These are phyloP conservation scores for Leccinum variicolor DNA, from an alignment of 768 basidiomycete genomes.

Conservation along the genomic window DNA sequence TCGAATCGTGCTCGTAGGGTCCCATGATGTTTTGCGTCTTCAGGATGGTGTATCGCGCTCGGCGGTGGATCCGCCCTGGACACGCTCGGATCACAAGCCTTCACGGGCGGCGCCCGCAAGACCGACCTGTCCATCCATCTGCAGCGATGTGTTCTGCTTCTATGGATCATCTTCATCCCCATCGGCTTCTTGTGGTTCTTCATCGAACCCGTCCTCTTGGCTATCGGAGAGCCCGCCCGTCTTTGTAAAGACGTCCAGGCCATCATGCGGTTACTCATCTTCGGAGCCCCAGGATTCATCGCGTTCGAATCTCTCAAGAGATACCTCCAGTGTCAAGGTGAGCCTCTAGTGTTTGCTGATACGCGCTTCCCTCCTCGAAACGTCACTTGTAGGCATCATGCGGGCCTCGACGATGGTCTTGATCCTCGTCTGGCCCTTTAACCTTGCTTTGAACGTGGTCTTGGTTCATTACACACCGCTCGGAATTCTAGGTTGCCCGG, in stretches of 20 bases:
- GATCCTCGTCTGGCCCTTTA: constrained; percentile 61
- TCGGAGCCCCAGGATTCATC: constrained; percentile 70
- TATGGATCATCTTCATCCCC: constrained; percentile 65
- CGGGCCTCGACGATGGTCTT: constrained; percentile 64
- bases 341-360: constrained; percentile 2
- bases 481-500: constrained; percentile 62
- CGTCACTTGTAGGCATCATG: constrained; percentile 59
- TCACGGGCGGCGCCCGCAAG: constrained; percentile 56
- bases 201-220: constrained; percentile 58
- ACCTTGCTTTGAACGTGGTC: constrained; percentile 53
- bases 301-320: constrained; percentile 77
- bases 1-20: constrained; percentile 37
- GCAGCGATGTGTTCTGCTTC: constrained; percentile 62
- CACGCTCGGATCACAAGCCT: constrained; percentile 75
- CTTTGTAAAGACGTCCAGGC: constrained; percentile 60
- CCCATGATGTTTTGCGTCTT: constrained; percentile 42
- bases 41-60: constrained; percentile 75
- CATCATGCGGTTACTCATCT: constrained; percentile 61
- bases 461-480: constrained; percentile 65
- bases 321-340: constrained; percentile 78
- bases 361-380: background rate
- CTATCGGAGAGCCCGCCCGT: constrained; percentile 55
- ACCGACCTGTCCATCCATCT: constrained; percentile 70
- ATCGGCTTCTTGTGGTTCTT: constrained; percentile 61
- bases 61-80: constrained; percentile 79